phyloP scores from a whole-genome alignment of 2,329 filamentous ascomycete species.

The Colletotrichum zoysiae region DNA sequence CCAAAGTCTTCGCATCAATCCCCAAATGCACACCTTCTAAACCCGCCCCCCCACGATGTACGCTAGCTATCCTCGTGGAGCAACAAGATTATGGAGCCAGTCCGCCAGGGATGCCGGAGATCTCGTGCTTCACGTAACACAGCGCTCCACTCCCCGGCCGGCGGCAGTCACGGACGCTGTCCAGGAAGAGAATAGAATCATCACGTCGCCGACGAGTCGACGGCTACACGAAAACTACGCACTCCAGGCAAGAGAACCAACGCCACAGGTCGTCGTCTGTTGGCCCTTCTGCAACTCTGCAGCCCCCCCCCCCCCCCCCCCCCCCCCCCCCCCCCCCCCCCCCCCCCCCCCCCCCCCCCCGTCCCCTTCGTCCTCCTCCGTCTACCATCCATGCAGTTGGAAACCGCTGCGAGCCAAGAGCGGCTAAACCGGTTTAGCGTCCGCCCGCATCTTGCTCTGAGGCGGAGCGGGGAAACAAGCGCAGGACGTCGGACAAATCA shows the following conservation, averaged over 20 bases:
- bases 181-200: background rate
- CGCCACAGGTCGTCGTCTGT: background rate
- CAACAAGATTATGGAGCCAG: conserved; percentile 7
- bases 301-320: no score
- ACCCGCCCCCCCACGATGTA: conserved; percentile 23
- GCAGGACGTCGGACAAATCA: conserved; percentile 26
- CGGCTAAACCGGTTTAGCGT: conserved; percentile 30
- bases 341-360: no score
- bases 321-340: no score
- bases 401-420: conserved; percentile 30
- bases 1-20: conserved; percentile 5
- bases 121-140: conserved; percentile 26
- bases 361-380: conserved; percentile 1
- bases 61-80: conserved; percentile 16
- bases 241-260: background rate
- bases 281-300: conserved; percentile 4
- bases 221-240: background rate
- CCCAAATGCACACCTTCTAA: conserved; percentile 5
- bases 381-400: conserved; percentile 35
- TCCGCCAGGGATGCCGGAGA: conserved; percentile 21
- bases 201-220: background rate
- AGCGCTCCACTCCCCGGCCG: conserved; percentile 26
- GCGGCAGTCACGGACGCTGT: conserved; percentile 16
- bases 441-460: conserved; percentile 25
- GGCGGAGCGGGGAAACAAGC: conserved; percentile 29